Base-by-base conservation (phyloP, 2,329 filamentous ascomycete species). In the Verticillium tricorpus region DNA sequence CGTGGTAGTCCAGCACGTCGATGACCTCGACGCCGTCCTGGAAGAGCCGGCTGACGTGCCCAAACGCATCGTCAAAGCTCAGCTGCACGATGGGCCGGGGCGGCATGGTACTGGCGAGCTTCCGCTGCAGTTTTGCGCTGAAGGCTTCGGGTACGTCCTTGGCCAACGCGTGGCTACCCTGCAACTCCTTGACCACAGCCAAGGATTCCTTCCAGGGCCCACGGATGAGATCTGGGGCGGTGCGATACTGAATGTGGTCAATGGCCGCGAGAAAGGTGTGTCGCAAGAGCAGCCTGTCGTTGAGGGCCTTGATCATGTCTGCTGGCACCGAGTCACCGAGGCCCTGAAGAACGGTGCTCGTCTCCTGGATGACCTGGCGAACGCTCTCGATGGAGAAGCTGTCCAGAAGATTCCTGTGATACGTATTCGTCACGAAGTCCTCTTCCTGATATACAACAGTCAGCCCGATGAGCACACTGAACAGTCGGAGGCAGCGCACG, bases 341-440 rank as follows among this genome's bases (percentile, higher is more conserved):
- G 1, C 73, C 73, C 52, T 79, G 74, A 0, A 91, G 69, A 64
- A 85, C 77, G 14, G 73, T 72, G n/a, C 83, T 74, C 5, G 87
- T 87, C 37, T 83, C 77, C 28, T 82, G 73, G 22, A 92, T 74
- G 31, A 82, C 72, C 9, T 77, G 74, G 52, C 82, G 77, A 28
- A 92, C 81, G n/a, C 83, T 79, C 5, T 80, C 77, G 2, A 81
- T 74, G 17, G 85, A 78, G 62, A 94, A 81, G 15, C 82, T 77
- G 31, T 87, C 85, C 7, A 98, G 81, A 1, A 99, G 79, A 14
- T 86, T 87, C 40, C 93, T 86, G 67, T 93, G 90, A 72, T 95
- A 98, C 0, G 93, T 90, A 73, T 96, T 93, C 7, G 92, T 93
- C 22, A 96, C 92, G 72, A 99, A 97, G 71, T 99, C 95, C 75